A percentile compares a stretch with the other conserved stretches of the same genome.
Conservation (phyloP, 1,284 basidiomycete species). For the Phellinidium pouzarii region DNA sequence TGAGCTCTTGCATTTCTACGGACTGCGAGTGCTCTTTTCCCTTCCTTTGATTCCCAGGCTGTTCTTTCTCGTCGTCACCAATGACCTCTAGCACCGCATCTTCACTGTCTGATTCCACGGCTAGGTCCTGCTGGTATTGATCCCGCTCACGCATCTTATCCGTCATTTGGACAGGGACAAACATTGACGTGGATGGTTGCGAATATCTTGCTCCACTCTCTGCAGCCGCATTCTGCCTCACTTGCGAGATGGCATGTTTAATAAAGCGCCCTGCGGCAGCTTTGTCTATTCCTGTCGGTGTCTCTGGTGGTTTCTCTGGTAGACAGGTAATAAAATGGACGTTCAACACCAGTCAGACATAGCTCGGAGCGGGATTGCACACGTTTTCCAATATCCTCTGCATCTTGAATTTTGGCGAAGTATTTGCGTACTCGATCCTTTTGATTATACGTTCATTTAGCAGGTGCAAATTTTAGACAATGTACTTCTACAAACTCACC, state of each 20-base stretch:
- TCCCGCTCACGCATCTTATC: slow-evolving; percentile 62
- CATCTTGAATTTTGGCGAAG: slow-evolving; percentile 72
- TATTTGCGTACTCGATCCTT: slow-evolving; percentile 71
- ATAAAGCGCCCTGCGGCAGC: slow-evolving; percentile 75
- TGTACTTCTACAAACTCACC: slow-evolving; percentile 33
- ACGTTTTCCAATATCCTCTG: slow-evolving; percentile 62
- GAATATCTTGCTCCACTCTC: slow-evolving; percentile 24
- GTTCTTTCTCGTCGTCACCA: slow-evolving; percentile 29
- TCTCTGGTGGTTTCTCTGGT: no score
- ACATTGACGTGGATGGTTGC: slow-evolving; percentile 23
- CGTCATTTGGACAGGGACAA: slow-evolving; percentile 50
- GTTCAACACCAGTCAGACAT: not conserved
- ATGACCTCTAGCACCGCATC: slow-evolving; percentile 38
- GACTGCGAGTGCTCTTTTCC: slow-evolving; percentile 24
- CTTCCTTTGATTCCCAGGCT: slow-evolving; percentile 40
- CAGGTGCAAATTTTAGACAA: not conserved
- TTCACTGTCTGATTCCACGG: slow-evolving; percentile 38
- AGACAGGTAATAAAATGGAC: not conserved
- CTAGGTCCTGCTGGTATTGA: slow-evolving; percentile 51
- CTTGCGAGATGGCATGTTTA: slow-evolving; percentile 71
- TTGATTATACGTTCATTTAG: slow-evolving; percentile 1
- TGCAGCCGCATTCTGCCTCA: slow-evolving; percentile 30
- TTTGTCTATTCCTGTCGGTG: slow-evolving; percentile 59
- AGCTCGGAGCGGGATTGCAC: slow-evolving; percentile 22
- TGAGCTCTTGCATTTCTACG: slow-evolving; percentile 13